Evolutionary conservation across 2,329 filamentous ascomycete genomes (phyloP).

Genomic region (Pseudonectria buxi): DNA sequence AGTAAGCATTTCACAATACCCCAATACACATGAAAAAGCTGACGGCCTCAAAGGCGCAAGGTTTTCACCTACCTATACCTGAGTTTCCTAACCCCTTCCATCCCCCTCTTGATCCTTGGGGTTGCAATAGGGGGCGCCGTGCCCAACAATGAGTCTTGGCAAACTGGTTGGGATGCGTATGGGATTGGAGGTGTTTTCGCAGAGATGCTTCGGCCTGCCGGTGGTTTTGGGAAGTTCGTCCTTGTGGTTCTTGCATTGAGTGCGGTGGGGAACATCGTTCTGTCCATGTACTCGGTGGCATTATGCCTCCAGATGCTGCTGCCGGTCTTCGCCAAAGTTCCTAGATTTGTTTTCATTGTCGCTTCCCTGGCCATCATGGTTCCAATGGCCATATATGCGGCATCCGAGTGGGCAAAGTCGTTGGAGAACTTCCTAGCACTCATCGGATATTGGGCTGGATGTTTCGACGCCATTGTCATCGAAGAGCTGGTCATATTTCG

Average conservation of each 20-base stretch:
- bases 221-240: constrained; percentile 31
- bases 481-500: constrained; percentile 39
- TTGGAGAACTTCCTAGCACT: constrained; percentile 38
- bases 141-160: constrained; percentile 24
- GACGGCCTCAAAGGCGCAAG: constrained; percentile 22
- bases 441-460: constrained; percentile 41
- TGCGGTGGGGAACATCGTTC: constrained; percentile 31
- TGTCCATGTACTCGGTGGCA: constrained; percentile 34
- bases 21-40: constrained; percentile 32
- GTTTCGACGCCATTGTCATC: constrained; percentile 36
- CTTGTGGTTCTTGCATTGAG: constrained; percentile 26
- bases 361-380: constrained; percentile 35
- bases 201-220: constrained; percentile 25
- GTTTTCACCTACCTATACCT: constrained; percentile 35
- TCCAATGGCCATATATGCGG: constrained; percentile 35
- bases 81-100: constrained; percentile 36
- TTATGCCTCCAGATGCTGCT: constrained; percentile 36
- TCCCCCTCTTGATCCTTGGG: constrained; percentile 32
- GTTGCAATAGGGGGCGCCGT: constrained; percentile 32
- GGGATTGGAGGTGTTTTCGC: constrained; percentile 26
- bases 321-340: constrained; percentile 33
- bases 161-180: constrained; percentile 21
- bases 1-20: constrained; percentile 7
- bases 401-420: constrained; percentile 33
- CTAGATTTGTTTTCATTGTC: constrained; percentile 36